phyloP scores from a whole-genome alignment of 164 flowering plant genomes.

The Euptelea pleiosperma region DNA sequence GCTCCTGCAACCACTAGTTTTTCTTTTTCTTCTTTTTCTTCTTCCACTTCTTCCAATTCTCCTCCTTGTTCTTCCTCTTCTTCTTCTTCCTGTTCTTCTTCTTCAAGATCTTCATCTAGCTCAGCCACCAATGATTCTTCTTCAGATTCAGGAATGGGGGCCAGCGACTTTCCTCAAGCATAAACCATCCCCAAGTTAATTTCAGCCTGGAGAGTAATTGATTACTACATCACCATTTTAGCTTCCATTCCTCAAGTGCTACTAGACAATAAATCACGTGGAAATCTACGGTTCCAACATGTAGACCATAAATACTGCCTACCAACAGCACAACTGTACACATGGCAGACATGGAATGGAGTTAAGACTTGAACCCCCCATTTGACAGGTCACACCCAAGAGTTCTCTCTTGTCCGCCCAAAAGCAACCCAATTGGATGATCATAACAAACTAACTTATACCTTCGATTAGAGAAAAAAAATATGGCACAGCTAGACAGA shows the following conservation, averaged over 20 bases:
- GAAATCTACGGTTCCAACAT: background rate
- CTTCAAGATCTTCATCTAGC: conserved; percentile 34
- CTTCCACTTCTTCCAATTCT: conserved; percentile 5
- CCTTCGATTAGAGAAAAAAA: background rate
- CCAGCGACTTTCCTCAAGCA: conserved; percentile 75
- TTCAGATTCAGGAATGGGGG: conserved; percentile 90
- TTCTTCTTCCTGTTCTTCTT: conserved; percentile 12
- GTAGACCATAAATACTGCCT: background rate
- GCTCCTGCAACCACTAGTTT: conserved; percentile 20
- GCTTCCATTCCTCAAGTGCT: background rate
- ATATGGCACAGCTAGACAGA: background rate
- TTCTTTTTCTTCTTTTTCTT: conserved; percentile 34
- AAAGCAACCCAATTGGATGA: background rate
- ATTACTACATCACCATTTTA: conserved; percentile 3
- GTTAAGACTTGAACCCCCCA: background rate
- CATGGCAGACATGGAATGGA: background rate
- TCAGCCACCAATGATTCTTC: conserved; percentile 39
- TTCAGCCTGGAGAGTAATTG: conserved; percentile 3
- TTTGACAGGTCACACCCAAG: background rate
- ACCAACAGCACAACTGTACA: background rate
- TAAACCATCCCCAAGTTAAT: conserved; percentile 21
- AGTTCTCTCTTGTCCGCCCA: background rate
- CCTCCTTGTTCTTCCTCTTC: conserved; percentile 11
- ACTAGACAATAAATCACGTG: background rate
- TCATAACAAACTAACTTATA: background rate